phyloP scores from a whole-genome alignment of 108 stramenopile species.

The Cyclotella choctawhatcheeana region DNA sequence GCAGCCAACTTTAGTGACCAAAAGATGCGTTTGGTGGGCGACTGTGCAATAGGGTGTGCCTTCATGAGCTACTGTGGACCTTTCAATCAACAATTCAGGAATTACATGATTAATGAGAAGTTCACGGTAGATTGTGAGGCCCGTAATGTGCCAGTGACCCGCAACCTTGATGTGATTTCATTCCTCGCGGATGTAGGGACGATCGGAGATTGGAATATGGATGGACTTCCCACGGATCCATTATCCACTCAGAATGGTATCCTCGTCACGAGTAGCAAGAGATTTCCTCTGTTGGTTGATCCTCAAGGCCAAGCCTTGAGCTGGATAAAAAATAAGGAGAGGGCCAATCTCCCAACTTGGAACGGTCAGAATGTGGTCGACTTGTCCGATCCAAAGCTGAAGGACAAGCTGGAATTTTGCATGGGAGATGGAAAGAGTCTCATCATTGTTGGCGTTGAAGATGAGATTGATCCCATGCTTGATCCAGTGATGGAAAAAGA shows the following conservation, averaged over 20 bases:
- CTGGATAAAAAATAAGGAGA: slow-evolving; percentile 89
- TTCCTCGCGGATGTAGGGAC: slow-evolving; percentile 90
- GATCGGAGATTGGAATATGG: slow-evolving; percentile 91
- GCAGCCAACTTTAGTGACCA: slow-evolving; percentile 83
- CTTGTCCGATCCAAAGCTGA: slow-evolving; percentile 79
- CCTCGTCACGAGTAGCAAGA: slow-evolving; percentile 86
- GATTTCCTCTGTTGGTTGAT: slow-evolving; percentile 89
- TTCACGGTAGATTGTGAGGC: slow-evolving; percentile 77
- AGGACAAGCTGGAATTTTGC: slow-evolving; percentile 89
- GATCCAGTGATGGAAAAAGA: slow-evolving; percentile 93
- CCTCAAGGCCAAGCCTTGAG: slow-evolving; percentile 92
- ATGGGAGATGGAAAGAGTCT: slow-evolving; percentile 88
- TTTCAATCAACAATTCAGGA: slow-evolving; percentile 90
- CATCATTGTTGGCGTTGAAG: slow-evolving; percentile 88
- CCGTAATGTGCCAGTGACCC: slow-evolving; percentile 82
- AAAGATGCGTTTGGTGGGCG: slow-evolving; percentile 87
- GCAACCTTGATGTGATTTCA: slow-evolving; percentile 77
- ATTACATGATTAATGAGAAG: slow-evolving; percentile 83
- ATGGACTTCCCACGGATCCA: slow-evolving; percentile 90
- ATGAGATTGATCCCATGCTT: slow-evolving; percentile 92
- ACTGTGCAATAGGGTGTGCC: slow-evolving; percentile 89
- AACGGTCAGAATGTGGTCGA: slow-evolving; percentile 59
- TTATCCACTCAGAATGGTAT: slow-evolving; percentile 93
- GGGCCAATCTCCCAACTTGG: slow-evolving; percentile 72
- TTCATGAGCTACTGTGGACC: slow-evolving; percentile 93